Base-by-base conservation (phyloP, 2,329 filamentous ascomycete genomes). In the Clathrospora elynae region DNA sequence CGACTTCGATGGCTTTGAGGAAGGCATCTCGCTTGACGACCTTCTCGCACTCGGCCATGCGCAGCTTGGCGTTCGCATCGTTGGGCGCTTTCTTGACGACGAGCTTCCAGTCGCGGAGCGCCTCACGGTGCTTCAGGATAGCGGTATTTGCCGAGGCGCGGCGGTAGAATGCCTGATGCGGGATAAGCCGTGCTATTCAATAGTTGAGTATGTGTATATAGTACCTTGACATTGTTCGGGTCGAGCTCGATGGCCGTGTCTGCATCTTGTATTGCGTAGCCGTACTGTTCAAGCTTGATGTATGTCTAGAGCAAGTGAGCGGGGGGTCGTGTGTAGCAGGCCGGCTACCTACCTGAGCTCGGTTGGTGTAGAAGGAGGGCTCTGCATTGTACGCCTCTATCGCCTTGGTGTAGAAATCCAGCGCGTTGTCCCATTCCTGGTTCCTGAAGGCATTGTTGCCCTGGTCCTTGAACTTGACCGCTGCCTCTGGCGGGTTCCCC, bases 231-330 rank as follows among this genome's bases (percentile, higher is more conserved):
- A 68, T 96, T 90, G 63, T 84, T 82, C 11, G 90, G 83, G 65
- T 97, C 89, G 46, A 97, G 77, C 68, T 95, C 90, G 64, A 97
- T 85, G 11, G 93, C 93, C 72, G 88, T 95, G 38, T 87, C 88
- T 20, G 92, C 90, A 73, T 99, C 93, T 37, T 85, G 79, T 60
- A 97, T 87, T 16, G 93, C 91, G 74, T 92, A 95, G 25, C 93
- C 93, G 68, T 91, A 97, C 13, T 92, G 84, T 72, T 99, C 93
- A 25, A 92, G 85, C 75, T 96, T 97, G 72, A 99, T 92, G 70
- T 99, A 81, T 53, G 89, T 89, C 90, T 96, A 35, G n/a, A 19
- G 8, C 12, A 14, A 29, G 47, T 68, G 18, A 68, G 58, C 36
- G 42, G 6, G 25, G 36, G 51, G 56, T 57, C 51, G 54, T 58